A percentile compares a stretch with the other conserved stretches of the same genome.
phyloP scores from a whole-genome alignment of 2,329 filamentous ascomycete species.

The Fusarium neocosmosporiellum region DNA sequence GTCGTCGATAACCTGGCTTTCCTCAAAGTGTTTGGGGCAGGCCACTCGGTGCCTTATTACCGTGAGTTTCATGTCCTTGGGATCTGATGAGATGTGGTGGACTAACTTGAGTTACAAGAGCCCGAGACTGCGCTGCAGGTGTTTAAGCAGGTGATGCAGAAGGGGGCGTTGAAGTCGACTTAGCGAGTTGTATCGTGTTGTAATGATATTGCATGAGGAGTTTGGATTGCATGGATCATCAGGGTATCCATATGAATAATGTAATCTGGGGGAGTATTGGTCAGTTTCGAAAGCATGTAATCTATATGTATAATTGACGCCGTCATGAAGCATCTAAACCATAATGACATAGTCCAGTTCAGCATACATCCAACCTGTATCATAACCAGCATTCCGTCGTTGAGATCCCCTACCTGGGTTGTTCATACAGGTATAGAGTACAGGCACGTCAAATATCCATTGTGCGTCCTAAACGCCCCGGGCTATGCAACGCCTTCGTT shows the following conservation, averaged over 20 bases:
- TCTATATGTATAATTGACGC: conserved; percentile 1
- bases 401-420: background rate
- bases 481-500: conserved; percentile 22
- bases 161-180: conserved; percentile 33
- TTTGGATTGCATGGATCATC: background rate
- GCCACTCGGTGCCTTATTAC: conserved; percentile 66
- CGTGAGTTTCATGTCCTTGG: conserved; percentile 25
- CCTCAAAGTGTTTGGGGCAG: conserved; percentile 67
- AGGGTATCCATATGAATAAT: background rate
- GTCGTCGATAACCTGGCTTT: conserved; percentile 66
- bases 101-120: conserved; percentile 32
- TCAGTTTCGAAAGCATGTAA: background rate
- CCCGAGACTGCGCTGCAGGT: conserved; percentile 42
- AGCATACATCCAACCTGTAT: background rate
- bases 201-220: background rate
- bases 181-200: background rate
- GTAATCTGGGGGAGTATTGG: background rate
- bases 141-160: conserved; percentile 44
- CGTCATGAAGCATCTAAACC: background rate
- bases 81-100: background rate
- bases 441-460: conserved; percentile 10
- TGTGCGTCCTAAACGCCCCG: conserved; percentile 21
- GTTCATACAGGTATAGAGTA: conserved; percentile 8
- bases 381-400: background rate
- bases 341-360: background rate